Evolutionary conservation across 371 early-diverging fungal genomes (phyloP), one percentile per base, ranked within the genome.

Genomic region (Mortierella polycephala): DNA sequence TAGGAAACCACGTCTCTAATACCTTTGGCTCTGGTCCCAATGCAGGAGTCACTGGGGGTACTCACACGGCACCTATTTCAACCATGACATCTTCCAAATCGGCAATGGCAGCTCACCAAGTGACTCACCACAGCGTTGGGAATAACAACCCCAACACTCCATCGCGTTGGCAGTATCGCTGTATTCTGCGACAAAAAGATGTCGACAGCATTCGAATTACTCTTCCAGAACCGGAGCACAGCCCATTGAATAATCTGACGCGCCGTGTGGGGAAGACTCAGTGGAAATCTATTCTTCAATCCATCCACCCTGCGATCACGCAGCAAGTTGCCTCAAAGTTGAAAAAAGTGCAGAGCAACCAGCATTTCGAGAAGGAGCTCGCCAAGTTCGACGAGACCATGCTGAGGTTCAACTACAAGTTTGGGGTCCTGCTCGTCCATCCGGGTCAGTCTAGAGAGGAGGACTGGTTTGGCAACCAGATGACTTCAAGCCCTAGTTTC

Each of bases 381-480:
- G 69, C 86, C 1, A 82, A 81, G 40, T 83, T 87, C 57, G 89
- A 89, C 60, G 87, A 89, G 60, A 82, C 82, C 50, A 83, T 81
- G 74, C 42, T 79, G n/a, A 52, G 73, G 21, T 79, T 72, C 53
- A 72, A 79, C 37, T 95, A 94, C 76, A 95, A 95, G 79, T 93
- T 93, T 88, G 95, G 94, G 7, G 88, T 95, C 1, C 74, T 88
- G 30, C 87, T 90, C 71, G 81, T 94, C 5, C 83, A 75, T 45
- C 81, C 86, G n/a, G 91, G 91, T 5, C 94, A 95, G 66, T 82
- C 82, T 4, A 87, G 84, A 4, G 95, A 95, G 71, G 93, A 91
- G 60, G 92, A 94, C 42, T 91, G 93, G 92, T 88, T 94, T 55
- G 73, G 83, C 13, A 95, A 95, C 71, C 79, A 79, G 60, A 74